These are phyloP conservation scores for Clonostachys rosea DNA, from an alignment of 2,329 filamentous ascomycete genomes.

Conservation along the genomic window DNA sequence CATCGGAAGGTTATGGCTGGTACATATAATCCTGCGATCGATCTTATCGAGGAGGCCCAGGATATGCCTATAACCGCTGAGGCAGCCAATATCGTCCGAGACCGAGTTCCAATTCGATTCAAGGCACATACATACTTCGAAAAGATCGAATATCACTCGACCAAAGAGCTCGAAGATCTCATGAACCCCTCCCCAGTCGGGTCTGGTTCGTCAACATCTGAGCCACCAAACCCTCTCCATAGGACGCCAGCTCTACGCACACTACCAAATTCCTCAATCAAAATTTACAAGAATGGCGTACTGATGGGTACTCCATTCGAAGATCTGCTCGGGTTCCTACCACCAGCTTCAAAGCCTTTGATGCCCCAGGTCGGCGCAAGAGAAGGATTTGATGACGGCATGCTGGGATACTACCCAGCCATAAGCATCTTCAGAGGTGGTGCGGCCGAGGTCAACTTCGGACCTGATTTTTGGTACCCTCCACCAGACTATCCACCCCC, in stretches of 20 bases:
- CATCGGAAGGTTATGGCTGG: slow-evolving; percentile 87
- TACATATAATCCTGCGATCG: slow-evolving; percentile 81
- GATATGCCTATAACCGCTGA: slow-evolving; percentile 40
- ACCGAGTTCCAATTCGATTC: slow-evolving; percentile 91
- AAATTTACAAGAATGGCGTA: slow-evolving; percentile 88
- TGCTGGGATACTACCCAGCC: slow-evolving; percentile 92
- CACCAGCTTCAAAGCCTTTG: slow-evolving; percentile 72
- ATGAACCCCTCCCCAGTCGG: slow-evolving; percentile 62
- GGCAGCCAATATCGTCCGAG: slow-evolving; percentile 80
- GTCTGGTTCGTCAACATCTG: slow-evolving; percentile 38
- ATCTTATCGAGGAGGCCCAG: slow-evolving; percentile 51
- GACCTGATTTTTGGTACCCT: slow-evolving; percentile 87
- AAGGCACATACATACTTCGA: slow-evolving; percentile 94
- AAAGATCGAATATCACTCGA: slow-evolving; percentile 81
- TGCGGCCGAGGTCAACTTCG: slow-evolving; percentile 90
- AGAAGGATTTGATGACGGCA: slow-evolving; percentile 87
- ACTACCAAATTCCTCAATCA: slow-evolving; percentile 79
- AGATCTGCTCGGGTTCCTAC: slow-evolving; percentile 84
- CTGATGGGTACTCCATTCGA: slow-evolving; percentile 84
- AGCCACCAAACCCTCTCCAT: slow-evolving; percentile 68
- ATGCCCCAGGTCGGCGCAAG: slow-evolving; percentile 69
- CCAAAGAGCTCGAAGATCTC: slow-evolving; percentile 82
- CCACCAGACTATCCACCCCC: slow-evolving; percentile 53
- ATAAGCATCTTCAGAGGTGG: slow-evolving; percentile 90
- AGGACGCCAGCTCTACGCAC: slow-evolving; percentile 72